Conservation (phyloP, 2,329 filamentous ascomycete genomes). For the Fusarium kyushuense region DNA sequence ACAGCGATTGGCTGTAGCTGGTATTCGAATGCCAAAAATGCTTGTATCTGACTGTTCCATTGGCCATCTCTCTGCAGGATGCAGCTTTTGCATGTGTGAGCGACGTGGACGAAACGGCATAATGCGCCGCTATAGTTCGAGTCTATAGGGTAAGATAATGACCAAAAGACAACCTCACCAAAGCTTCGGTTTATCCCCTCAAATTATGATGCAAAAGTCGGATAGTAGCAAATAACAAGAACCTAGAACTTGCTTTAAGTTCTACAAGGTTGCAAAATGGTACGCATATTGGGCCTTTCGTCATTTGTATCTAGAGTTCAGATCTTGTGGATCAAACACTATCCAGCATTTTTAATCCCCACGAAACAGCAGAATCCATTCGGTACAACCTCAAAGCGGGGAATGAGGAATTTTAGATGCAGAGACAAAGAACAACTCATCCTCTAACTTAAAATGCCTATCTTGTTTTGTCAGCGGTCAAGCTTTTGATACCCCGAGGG, state of each 20-base stretch:
- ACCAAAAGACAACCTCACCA: neutral
- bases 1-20: neutral
- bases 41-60: neutral
- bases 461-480: neutral
- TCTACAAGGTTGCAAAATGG: neutral
- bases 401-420: neutral
- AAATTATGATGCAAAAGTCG: neutral
- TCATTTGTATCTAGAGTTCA: neutral
- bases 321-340: neutral
- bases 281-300: neutral
- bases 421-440: neutral
- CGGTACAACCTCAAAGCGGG: neutral
- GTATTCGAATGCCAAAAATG: neutral
- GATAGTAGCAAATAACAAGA: no score
- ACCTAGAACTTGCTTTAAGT: neutral
- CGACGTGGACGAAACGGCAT: neutral
- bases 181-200: neutral
- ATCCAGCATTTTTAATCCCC: neutral
- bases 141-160: neutral
- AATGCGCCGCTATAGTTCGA: neutral
- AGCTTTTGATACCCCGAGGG: conserved; percentile 7
- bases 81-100: neutral
- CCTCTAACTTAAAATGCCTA: neutral
- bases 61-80: neutral
- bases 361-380: neutral